Conservation (phyloP, 2,329 filamentous ascomycete species). For the Exserohilum turcica region DNA sequence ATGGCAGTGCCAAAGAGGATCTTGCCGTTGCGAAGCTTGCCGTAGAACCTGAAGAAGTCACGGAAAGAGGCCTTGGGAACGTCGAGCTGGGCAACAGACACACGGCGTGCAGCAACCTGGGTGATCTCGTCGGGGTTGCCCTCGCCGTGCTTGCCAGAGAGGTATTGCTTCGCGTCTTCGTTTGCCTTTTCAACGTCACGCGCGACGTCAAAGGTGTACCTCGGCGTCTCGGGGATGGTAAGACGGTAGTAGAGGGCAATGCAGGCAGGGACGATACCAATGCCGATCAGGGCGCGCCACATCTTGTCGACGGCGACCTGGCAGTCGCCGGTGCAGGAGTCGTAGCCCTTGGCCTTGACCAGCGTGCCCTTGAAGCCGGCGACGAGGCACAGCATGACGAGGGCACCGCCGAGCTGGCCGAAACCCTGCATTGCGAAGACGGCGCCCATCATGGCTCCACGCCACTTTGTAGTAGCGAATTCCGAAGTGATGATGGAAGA, state of each 20-base stretch:
- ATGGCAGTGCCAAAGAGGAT: conserved; percentile 78
- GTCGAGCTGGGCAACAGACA: conserved; percentile 61
- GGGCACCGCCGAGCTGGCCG: conserved; percentile 48
- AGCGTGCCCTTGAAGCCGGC: conserved; percentile 41
- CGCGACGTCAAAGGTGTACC: conserved; percentile 51
- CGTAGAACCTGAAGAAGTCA: conserved; percentile 75
- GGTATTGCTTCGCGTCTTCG: conserved; percentile 76
- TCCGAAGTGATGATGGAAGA: conserved; percentile 78
- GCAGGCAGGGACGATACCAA: conserved; percentile 50
- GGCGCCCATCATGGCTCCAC: conserved; percentile 51
- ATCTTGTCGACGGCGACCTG: conserved; percentile 47
- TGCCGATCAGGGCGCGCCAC: conserved; percentile 51
- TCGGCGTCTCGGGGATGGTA: conserved; percentile 50
- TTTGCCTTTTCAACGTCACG: conserved; percentile 58
- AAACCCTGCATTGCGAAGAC: conserved; percentile 53
- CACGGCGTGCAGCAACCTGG: conserved; percentile 63
- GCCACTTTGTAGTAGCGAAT: conserved; percentile 50
- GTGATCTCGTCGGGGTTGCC: conserved; percentile 69
- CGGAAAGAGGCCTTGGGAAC: conserved; percentile 72
- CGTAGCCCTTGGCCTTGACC: conserved; percentile 22
- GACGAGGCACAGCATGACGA: conserved; percentile 43
- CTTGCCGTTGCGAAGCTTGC: conserved; percentile 71
- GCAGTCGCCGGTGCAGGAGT: conserved; percentile 37
- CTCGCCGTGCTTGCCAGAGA: conserved; percentile 65
- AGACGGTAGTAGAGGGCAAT: conserved; percentile 51